Base-by-base conservation (phyloP, 805 yeast genomes). In the Candida vartiovaarae region DNA sequence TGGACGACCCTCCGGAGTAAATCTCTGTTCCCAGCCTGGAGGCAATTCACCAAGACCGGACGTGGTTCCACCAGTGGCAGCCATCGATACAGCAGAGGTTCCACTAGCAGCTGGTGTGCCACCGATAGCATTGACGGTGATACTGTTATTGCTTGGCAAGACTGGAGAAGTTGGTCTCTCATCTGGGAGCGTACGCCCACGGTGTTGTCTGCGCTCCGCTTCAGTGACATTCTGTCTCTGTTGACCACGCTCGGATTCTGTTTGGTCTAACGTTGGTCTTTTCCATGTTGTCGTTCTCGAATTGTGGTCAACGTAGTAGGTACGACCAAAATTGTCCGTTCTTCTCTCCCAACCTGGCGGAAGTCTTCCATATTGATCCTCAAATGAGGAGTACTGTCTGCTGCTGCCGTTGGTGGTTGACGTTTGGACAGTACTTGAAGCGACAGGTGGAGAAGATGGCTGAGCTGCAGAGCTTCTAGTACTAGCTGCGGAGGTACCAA, bases 331-430 rank as follows among this genome's bases (percentile, higher is more conserved):
- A 64, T 89, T 88, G 64, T 93, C 99, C 1, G 98, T 90, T 67
- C 99, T 78, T 56, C 99, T 81, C 66, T 93, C 99, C 98, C 99
- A 93, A 4, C 99, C 99, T 6, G 96, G 88, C 3, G 99, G 99
- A 53, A 93, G 73, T 60, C 96, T 75, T 36, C 99, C 99, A 56
- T 81, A 79, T 64, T 91, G 98, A 67, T 93, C 99, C 66, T 93
- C 99, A 63, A 93, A 93, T 2, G 98, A 87, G 5, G 95, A 85
- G 56, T 82, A 83, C 59, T 83, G 95, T 57, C 89, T 77, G 53
- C 66, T 56, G 9, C 40, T 31, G 23, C 6, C 27, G 3, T 26
- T 42, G 37, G 43, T n/a, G 5, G 47, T 8, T 7, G 46, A 31
- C 28, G 43, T 33, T 4, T 37, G 36, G 23, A 42, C 53, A n/a